Evolutionary conservation across 768 basidiomycete genomes (phyloP), one percentile per base, ranked within the genome.

Genomic region (Macrolepiota albuminosa): DNA sequence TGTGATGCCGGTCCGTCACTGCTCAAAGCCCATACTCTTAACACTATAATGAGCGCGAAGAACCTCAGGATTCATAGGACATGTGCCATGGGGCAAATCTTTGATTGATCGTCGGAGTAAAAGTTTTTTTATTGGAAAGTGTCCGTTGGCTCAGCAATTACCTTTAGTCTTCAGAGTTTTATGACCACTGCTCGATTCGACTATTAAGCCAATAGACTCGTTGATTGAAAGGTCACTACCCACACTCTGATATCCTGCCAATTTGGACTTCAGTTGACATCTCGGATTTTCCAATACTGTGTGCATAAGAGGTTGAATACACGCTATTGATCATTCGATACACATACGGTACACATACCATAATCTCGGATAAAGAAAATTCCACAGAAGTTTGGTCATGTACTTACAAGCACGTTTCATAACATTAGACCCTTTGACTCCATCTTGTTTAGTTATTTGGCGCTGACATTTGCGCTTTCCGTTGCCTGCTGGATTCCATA

Each of bases 1-100:
- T 59, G 58, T 54, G 58, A 54, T 53, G 18, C 50, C 58, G 58
- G 58, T 42, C 57, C 57, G 57, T 39, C n/a, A 43, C n/a, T 9
- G n/a, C 7, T 36, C 16, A 37, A 56, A 39, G 46, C 26, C 21
- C 45, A 45, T 47, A 21, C 8, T 46, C 42, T 46, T 26, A 24
- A 26, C 2, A 34, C 45, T 29, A 57, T 48, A 57, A 48, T 57
- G 43, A 56, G 31, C 26, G 34, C 26, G 34, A 56, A 56, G 55
- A 56, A 56, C 54, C 45, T 56, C 21, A 26, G 16, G 7, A 48
- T 39, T 29, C 34, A 18, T 26, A n/a, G 5, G 29, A 29, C 46
- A 39, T 34, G n/a, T 29, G 56, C 48, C 54, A 42, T 57, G 45
- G 13, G 21, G 46, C 10, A 39, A 11, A 39, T 36, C 34, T 24